Evolutionary conservation across 306 rosid genomes (phyloP).

Genomic region (Albizia julibrissin): DNA sequence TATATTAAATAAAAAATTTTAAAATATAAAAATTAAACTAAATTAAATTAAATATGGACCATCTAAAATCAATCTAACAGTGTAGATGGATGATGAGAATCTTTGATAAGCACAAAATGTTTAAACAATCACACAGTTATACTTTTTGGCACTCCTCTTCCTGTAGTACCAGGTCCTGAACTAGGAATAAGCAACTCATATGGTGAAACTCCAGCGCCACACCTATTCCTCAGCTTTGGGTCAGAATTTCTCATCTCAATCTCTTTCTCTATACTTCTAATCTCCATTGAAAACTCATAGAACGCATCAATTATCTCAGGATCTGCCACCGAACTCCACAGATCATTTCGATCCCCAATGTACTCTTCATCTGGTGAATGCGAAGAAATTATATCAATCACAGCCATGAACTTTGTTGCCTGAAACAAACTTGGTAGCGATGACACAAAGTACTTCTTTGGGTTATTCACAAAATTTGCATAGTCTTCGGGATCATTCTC

Average conservation of each 20-base stretch:
- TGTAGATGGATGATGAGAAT: too few relatives aligned
- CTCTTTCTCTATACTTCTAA: slow-evolving; percentile 42
- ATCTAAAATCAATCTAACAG: too few relatives aligned
- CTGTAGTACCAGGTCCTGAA: slow-evolving; percentile 47
- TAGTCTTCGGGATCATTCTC: slow-evolving; percentile 35
- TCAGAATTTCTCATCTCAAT: slow-evolving; percentile 43
- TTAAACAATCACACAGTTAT: slow-evolving; percentile 28
- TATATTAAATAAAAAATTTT: too few relatives aligned
- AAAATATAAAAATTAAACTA: too few relatives aligned
- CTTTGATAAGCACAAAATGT: too few relatives aligned
- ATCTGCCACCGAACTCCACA: slow-evolving; percentile 41
- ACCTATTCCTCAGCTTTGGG: slow-evolving; percentile 41
- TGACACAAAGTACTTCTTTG: slow-evolving; percentile 35
- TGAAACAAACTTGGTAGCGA: slow-evolving; percentile 46
- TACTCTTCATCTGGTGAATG: slow-evolving; percentile 55
- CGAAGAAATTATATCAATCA: slow-evolving; percentile 42
- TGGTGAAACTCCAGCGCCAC: slow-evolving; percentile 46
- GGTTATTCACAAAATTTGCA: slow-evolving; percentile 33
- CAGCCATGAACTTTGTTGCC: slow-evolving; percentile 48
- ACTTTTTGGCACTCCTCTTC: slow-evolving; percentile 55
- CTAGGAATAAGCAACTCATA: slow-evolving; percentile 49
- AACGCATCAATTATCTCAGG: slow-evolving; percentile 45
- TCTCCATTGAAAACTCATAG: slow-evolving; percentile 45
- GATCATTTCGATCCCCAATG: slow-evolving; percentile 37
- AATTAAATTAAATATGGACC: too few relatives aligned